These are phyloP conservation scores for Durotheca rogersii DNA, from an alignment of 495 filamentous ascomycete species.

Conservation along the genomic window DNA sequence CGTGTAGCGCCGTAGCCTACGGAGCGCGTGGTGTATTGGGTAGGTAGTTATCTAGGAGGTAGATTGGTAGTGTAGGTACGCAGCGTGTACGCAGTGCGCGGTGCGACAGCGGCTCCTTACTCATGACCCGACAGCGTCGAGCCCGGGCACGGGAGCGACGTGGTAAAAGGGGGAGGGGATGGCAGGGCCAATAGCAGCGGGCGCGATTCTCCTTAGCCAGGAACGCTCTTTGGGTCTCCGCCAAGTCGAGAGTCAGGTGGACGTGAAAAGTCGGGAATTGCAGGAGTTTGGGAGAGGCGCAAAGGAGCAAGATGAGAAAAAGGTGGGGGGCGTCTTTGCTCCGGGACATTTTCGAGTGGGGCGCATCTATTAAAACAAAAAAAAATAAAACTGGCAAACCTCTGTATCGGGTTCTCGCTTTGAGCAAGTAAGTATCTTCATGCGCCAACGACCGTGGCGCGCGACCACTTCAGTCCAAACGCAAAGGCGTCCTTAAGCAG, in stretches of 20 bases:
- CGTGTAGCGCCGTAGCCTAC: too few species aligned
- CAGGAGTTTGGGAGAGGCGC: slow-evolving; percentile 16
- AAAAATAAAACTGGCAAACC: too few species aligned
- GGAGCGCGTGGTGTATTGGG: too few species aligned
- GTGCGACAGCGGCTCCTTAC: slow-evolving; percentile 27
- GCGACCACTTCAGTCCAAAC: slow-evolving; percentile 12
- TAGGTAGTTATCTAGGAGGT: too few species aligned
- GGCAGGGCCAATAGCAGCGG: neutral
- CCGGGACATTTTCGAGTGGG: slow-evolving; percentile 33
- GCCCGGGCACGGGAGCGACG: too few species aligned
- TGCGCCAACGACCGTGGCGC: too few species aligned
- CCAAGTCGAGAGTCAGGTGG: slow-evolving; percentile 26
- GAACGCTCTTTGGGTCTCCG: neutral
- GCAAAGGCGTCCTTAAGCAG: too few species aligned
- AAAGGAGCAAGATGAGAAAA: slow-evolving; percentile 7
- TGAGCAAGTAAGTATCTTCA: too few species aligned
- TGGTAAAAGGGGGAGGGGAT: slow-evolving; percentile 12
- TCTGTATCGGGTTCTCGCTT: too few species aligned
- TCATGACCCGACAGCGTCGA: slow-evolving; percentile 29
- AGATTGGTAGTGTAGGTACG: too few species aligned
- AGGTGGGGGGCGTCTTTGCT: slow-evolving; percentile 14
- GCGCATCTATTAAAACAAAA: too few species aligned
- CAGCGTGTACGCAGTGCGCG: slow-evolving; percentile 10
- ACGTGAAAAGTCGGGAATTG: slow-evolving; percentile 30
- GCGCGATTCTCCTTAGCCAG: neutral